Evolutionary conservation across 2,329 filamentous ascomycete genomes (phyloP).

Genomic region (Cladosporium sp.): DNA sequence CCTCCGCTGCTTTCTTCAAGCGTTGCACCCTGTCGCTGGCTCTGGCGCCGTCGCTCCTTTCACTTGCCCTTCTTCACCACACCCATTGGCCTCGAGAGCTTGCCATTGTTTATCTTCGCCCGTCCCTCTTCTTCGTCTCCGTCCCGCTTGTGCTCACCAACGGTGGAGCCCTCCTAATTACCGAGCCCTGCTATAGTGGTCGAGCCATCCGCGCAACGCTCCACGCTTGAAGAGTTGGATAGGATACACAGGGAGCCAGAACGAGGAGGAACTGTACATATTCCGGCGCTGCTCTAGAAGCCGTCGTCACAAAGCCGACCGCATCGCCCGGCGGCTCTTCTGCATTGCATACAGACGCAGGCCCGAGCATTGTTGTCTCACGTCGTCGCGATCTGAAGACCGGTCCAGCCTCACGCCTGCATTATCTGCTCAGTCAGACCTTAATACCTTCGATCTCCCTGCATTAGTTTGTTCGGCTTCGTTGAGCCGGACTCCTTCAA

Average conservation of each 20-base stretch:
- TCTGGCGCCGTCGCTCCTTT: slow-evolving; percentile 19
- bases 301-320: not conserved
- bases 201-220: slow-evolving; percentile 6
- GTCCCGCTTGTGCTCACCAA: slow-evolving; percentile 13
- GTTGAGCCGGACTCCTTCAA: slow-evolving; percentile 6
- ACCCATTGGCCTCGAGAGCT: slow-evolving; percentile 12
- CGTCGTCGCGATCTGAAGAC: slow-evolving; percentile 7
- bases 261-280: slow-evolving; percentile 21
- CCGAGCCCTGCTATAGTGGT: slow-evolving; percentile 9
- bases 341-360: slow-evolving; percentile 10
- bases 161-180: slow-evolving; percentile 11
- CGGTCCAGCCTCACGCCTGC: slow-evolving; percentile 7
- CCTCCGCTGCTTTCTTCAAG: slow-evolving; percentile 20
- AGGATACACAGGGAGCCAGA: slow-evolving; percentile 2
- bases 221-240: slow-evolving; percentile 9
- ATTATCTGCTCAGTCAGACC: slow-evolving; percentile 5
- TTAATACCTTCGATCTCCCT: slow-evolving; percentile 10
- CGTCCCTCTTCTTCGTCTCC: slow-evolving; percentile 7
- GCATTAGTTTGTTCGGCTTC: slow-evolving; percentile 11
- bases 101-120: slow-evolving; percentile 14
- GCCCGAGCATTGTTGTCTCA: slow-evolving; percentile 7
- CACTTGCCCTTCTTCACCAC: slow-evolving; percentile 18
- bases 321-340: slow-evolving; percentile 3
- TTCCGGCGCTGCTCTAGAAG: slow-evolving; percentile 10
- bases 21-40: slow-evolving; percentile 19